A percentile compares a stretch with the other conserved stretches of the same genome.
Conservation (phyloP, 108 stramenopile species). For the Nitzschia inconspicua region DNA sequence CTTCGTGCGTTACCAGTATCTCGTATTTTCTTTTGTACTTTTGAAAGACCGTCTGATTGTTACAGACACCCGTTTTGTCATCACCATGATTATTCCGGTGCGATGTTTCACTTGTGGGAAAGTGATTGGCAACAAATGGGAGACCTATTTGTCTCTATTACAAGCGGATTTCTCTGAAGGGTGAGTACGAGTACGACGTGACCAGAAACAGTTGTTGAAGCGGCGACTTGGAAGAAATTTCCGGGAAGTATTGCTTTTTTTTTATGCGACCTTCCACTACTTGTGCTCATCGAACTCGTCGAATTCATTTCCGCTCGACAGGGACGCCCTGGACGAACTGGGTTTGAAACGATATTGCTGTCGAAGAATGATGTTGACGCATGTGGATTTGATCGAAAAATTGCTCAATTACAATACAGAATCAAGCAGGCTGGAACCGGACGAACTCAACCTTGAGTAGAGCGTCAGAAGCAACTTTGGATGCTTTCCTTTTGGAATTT, state of each 20-base stretch:
- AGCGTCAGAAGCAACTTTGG: too few relatives aligned
- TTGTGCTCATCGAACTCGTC: not conserved
- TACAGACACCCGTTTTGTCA: too few relatives aligned
- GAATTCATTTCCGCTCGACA: conserved; percentile 16
- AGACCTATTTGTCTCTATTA: conserved; percentile 93
- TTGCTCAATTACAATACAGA: conserved; percentile 99
- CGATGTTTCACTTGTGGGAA: conserved; percentile 99
- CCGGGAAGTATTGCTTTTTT: not conserved
- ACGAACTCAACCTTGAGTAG: too few relatives aligned
- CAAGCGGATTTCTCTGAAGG: conserved; percentile 94
- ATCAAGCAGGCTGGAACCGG: too few relatives aligned
- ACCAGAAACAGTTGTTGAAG: not conserved
- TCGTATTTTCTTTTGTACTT: not conserved
- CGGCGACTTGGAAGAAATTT: not conserved
- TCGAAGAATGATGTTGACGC: conserved; percentile 98
- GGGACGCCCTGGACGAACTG: conserved; percentile 96
- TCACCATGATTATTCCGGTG: conserved; percentile 98
- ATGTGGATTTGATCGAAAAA: conserved; percentile 99
- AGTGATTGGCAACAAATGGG: conserved; percentile 99
- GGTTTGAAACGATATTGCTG: conserved; percentile 99
- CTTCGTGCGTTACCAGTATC: not conserved
- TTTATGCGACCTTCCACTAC: not conserved
- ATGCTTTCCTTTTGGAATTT: too few relatives aligned
- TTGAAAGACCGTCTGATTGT: not conserved
- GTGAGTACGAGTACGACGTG: conserved; percentile 32